These are phyloP conservation scores for Coemansia sp. DNA, from an alignment of 192 early-diverging fungal genomes.

Conservation along the genomic window DNA sequence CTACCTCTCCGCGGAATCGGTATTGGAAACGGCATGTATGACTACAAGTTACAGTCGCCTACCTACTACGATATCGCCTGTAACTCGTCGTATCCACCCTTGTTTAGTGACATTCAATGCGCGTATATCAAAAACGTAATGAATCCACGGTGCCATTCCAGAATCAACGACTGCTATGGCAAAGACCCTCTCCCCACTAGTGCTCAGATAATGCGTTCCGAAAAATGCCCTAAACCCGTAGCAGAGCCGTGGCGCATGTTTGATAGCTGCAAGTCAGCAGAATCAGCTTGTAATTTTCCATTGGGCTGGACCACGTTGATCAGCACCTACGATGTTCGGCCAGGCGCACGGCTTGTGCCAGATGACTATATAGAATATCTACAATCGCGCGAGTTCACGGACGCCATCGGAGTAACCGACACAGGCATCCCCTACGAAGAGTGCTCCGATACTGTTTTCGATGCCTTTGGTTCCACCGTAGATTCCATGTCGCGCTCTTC, in stretches of 20 bases:
- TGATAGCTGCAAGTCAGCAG: conserved; percentile 18
- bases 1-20: conserved; percentile 51
- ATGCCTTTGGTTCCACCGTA: conserved; percentile 27
- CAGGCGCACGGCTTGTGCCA: conserved; percentile 53
- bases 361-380: conserved; percentile 61
- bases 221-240: conserved; percentile 6
- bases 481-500: conserved; percentile 54
- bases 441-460: conserved; percentile 55
- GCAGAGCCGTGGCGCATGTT: conserved; percentile 19
- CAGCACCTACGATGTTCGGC: conserved; percentile 66
- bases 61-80: conserved; percentile 45
- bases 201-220: conserved; percentile 14
- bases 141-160: conserved; percentile 42
- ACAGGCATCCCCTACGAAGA: conserved; percentile 24
- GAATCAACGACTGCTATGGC: conserved; percentile 55
- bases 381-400: conserved; percentile 45
- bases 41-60: conserved; percentile 33
- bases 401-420: conserved; percentile 52
- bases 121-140: conserved; percentile 39
- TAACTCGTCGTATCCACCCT: conserved; percentile 33
- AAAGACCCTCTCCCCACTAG: conserved; percentile 11
- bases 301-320: conserved; percentile 55
- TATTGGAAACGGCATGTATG: conserved; percentile 56
- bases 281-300: conserved; percentile 38
- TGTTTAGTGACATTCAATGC: conserved; percentile 23